Percentiles rank a stretch among this genome's conserved stretches.
Evolutionary conservation across 2,329 filamentous ascomycete genomes (phyloP).

Genomic region (Aspergillus viridinutans): DNA sequence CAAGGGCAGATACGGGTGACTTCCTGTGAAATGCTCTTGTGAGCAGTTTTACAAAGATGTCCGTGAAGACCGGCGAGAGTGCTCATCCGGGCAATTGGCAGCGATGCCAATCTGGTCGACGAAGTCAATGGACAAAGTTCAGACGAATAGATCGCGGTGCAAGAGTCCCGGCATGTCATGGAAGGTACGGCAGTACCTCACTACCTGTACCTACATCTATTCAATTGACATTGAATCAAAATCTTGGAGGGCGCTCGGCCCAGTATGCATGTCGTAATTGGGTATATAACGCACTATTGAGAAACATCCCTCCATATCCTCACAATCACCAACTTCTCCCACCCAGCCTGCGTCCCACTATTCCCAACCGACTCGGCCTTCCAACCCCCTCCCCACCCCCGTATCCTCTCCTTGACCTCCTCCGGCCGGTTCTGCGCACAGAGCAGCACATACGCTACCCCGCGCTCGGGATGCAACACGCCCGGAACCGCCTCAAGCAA

Average conservation of each 20-base stretch:
- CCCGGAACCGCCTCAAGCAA: constrained; percentile 66
- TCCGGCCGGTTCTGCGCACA: constrained; percentile 87
- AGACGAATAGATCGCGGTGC: too few species aligned
- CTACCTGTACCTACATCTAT: neutral
- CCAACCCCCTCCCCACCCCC: constrained; percentile 61
- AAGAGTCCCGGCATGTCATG: neutral
- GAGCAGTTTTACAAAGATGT: neutral
- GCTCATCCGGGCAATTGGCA: neutral
- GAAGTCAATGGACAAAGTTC: too few species aligned
- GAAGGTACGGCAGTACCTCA: neutral
- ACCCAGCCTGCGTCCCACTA: constrained; percentile 84
- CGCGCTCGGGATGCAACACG: constrained; percentile 58
- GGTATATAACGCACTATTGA: neutral
- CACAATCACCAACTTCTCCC: constrained; percentile 89
- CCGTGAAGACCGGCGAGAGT: neutral
- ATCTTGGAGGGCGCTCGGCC: neutral
- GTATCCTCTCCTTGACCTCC: constrained; percentile 62
- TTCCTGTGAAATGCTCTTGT: too few species aligned
- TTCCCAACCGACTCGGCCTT: constrained; percentile 69
- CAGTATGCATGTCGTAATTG: neutral
- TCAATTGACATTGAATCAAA: neutral
- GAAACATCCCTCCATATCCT: constrained; percentile 65
- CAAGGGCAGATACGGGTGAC: too few species aligned
- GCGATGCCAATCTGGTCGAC: too few species aligned
- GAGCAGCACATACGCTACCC: constrained; percentile 83